Evolutionary conservation across 1,139 yeast genomes (phyloP).

Genomic region (Blastobotrys arbuscula): DNA sequence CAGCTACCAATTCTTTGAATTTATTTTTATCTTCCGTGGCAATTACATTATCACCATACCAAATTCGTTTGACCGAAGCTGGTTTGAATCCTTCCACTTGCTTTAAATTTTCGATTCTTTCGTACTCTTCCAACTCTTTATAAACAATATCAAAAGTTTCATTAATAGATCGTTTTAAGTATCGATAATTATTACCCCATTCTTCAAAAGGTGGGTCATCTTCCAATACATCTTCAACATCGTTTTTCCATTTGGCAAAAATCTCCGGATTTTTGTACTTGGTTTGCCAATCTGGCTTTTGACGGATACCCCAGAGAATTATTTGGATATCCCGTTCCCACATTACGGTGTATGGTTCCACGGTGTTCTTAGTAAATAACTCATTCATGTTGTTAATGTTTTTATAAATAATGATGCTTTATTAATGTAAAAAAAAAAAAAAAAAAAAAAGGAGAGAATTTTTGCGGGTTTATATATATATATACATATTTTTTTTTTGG

Average conservation of each 20-base stretch:
- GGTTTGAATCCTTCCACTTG: not conserved
- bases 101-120: not conserved
- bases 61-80: not conserved
- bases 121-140: not conserved
- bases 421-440: too few relatives aligned
- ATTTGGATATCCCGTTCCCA: constrained; percentile 4
- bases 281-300: constrained; percentile 6
- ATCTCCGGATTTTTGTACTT: constrained; percentile 5
- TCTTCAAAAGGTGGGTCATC: not conserved
- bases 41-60: constrained; percentile 1
- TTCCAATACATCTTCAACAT: not conserved
- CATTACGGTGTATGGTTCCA: not conserved
- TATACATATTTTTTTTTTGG: too few relatives aligned
- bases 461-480: too few relatives aligned
- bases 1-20: not conserved
- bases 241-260: constrained; percentile 7
- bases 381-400: too few relatives aligned
- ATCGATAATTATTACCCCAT: not conserved
- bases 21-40: not conserved
- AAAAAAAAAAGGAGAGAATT: too few relatives aligned
- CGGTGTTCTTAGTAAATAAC: constrained; percentile 6
- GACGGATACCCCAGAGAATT: not conserved
- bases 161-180: not conserved
- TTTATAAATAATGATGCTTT: too few relatives aligned
- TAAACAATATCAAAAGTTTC: constrained; percentile 1